Base-by-base conservation (phyloP, 192 early-diverging fungal species). In the Coemansia sp. region DNA sequence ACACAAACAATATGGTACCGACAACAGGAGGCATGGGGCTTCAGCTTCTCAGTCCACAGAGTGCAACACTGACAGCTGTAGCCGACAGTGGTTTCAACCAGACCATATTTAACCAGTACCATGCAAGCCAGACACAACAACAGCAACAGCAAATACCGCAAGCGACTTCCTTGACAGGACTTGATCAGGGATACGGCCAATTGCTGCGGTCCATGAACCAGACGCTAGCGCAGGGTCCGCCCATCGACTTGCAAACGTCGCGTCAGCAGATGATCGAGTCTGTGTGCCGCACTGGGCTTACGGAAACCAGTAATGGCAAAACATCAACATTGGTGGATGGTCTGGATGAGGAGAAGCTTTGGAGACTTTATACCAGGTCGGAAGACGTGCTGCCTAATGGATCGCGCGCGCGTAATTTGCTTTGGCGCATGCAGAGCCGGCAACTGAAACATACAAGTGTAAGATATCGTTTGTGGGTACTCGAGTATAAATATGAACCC, bases 401-500 rank as follows among this genome's bases (percentile, higher is more conserved):
- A 60, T 17, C 64, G 36, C 75, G 81, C 8, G 67, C 71, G 35
- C 75, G 81, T 55, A 83, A 83, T 43, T 28, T 78, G 39, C 81
- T 83, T 18, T 83, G 81, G 81, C 81, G 81, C 51, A 83, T 83
- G 73, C 61, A 70, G 34, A 32, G 43, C 2, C 66, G 65, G 2
- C 51, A 65, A 4, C 33, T 9, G 12, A 61, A 45, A 34, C 52
- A 17, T 28, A 18, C 43, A 45, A 41, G 51, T 51, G 71, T 63
- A 73, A 68, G 61, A 11, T 35, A 35, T 57, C 28, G 15, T 5
- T 8, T 52, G 51, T 52, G 51, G 9, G 22, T 28, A 28, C 22
- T 28, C 1, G 22, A 28, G 22, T 28, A 28, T 28, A 28, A 28
- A 28, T 28, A 28, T 28, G 22, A 28, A 28, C 22, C 22, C 22